Evolutionary conservation across 2,329 filamentous ascomycete genomes (phyloP).

Genomic region (Stemphylium vesicarium): DNA sequence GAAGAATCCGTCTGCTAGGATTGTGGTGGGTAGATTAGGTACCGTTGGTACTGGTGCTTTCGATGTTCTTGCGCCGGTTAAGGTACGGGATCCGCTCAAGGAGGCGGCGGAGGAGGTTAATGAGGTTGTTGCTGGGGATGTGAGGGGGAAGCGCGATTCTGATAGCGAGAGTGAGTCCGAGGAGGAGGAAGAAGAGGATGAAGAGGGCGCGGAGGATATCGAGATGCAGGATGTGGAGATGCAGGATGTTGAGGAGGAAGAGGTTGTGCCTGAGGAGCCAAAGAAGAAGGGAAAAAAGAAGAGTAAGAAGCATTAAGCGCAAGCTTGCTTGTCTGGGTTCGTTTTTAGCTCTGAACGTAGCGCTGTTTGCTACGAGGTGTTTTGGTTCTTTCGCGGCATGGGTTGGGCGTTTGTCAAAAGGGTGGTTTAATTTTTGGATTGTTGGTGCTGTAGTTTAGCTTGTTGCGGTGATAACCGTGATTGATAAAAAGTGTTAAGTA

Average conservation of each 20-base stretch:
- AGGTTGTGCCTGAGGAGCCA: constrained; percentile 4
- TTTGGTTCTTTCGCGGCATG: background rate
- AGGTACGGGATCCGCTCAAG: constrained; percentile 38
- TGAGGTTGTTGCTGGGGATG: constrained; percentile 18
- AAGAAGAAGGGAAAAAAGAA: constrained; percentile 14
- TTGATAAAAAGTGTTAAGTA: too few species aligned
- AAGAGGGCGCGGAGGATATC: constrained; percentile 13
- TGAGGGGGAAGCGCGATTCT: constrained; percentile 8
- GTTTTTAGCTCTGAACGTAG: background rate
- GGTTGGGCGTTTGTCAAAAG: constrained; percentile 8
- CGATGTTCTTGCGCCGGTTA: constrained; percentile 69
- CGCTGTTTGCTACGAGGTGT: constrained; percentile 6
- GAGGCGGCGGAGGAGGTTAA: constrained; percentile 14
- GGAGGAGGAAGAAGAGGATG: constrained; percentile 19
- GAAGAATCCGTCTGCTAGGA: constrained; percentile 80
- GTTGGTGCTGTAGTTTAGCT: background rate
- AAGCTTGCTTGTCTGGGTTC: background rate
- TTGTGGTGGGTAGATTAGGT: constrained; percentile 84
- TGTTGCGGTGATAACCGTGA: too few species aligned
- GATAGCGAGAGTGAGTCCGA: constrained; percentile 18
- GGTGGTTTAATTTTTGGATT: constrained; percentile 1
- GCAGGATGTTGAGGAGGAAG: constrained; percentile 9
- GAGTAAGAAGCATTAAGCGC: constrained; percentile 14
- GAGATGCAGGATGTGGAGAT: constrained; percentile 22
- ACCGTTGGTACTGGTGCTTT: constrained; percentile 90